These are phyloP conservation scores for Chrysoporthe austroafricana DNA, from an alignment of 2,329 filamentous ascomycete species.

Conservation along the genomic window DNA sequence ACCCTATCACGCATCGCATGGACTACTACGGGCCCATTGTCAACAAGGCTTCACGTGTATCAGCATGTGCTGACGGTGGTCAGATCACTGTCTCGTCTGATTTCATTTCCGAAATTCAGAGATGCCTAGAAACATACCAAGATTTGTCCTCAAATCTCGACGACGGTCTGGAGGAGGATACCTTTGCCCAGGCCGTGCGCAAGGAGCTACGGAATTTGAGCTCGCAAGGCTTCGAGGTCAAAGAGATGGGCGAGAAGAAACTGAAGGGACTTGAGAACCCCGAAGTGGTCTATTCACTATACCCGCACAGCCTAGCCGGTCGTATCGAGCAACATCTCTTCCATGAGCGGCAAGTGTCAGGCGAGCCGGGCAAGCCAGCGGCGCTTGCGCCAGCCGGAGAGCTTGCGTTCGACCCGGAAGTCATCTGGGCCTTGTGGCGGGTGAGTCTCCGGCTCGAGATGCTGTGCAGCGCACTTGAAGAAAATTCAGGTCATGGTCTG, in stretches of 20 bases:
- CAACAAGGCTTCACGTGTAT: slow-evolving; percentile 93
- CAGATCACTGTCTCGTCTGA: slow-evolving; percentile 97
- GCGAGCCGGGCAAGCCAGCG: slow-evolving; percentile 59
- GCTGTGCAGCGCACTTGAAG: slow-evolving; percentile 88
- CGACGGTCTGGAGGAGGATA: slow-evolving; percentile 76
- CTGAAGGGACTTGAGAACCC: slow-evolving; percentile 97
- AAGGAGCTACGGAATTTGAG: slow-evolving; percentile 86
- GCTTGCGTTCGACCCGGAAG: slow-evolving; percentile 77
- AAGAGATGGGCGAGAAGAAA: slow-evolving; percentile 89
- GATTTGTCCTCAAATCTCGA: slow-evolving; percentile 79
- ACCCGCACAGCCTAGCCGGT: slow-evolving; percentile 84
- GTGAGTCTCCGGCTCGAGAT: slow-evolving; percentile 89
- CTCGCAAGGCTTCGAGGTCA: slow-evolving; percentile 93
- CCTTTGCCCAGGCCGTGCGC: slow-evolving; percentile 75
- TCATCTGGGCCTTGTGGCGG: slow-evolving; percentile 88
- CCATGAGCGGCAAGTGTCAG: slow-evolving; percentile 45
- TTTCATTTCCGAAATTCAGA: slow-evolving; percentile 94
- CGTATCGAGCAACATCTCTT: slow-evolving; percentile 72
- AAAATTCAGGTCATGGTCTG: slow-evolving; percentile 62
- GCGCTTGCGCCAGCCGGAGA: slow-evolving; percentile 67
- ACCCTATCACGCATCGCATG: slow-evolving; percentile 97
- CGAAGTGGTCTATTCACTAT: slow-evolving; percentile 93
- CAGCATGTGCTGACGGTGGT: slow-evolving; percentile 90
- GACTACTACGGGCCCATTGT: slow-evolving; percentile 99
- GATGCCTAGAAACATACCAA: slow-evolving; percentile 85